Evolutionary conservation across 2,329 filamentous ascomycete species (phyloP).

Genomic region (Dactylonectria estremocensis): DNA sequence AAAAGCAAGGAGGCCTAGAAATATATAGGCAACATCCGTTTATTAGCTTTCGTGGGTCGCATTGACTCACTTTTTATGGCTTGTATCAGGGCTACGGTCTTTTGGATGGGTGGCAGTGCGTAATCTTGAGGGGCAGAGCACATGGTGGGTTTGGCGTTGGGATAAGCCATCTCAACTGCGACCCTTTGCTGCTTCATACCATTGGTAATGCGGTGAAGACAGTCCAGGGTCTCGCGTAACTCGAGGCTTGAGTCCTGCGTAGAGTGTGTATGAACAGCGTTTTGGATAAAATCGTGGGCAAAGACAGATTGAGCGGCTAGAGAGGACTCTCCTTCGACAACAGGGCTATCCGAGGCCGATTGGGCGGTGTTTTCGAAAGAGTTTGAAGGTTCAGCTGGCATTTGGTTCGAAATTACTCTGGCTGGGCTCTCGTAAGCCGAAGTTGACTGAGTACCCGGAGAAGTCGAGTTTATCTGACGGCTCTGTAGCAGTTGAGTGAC

Average conservation of each 20-base stretch:
- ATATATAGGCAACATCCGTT: no score
- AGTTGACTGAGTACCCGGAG: slow-evolving; percentile 13
- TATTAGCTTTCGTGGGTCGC: no score
- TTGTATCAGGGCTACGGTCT: slow-evolving; percentile 37
- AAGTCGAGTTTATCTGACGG: slow-evolving; percentile 46
- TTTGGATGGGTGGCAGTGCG: slow-evolving; percentile 42
- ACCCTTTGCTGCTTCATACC: slow-evolving; percentile 42
- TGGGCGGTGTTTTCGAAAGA: slow-evolving; percentile 30
- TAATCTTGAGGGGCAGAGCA: slow-evolving; percentile 32
- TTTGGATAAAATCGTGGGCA: slow-evolving; percentile 60
- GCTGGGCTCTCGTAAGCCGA: neutral
- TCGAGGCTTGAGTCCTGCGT: slow-evolving; percentile 48
- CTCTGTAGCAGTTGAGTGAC: slow-evolving; percentile 52
- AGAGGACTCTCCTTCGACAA: slow-evolving; percentile 61
- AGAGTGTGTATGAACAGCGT: slow-evolving; percentile 50
- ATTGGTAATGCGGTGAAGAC: slow-evolving; percentile 48
- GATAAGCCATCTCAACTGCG: slow-evolving; percentile 42
- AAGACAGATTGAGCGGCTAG: slow-evolving; percentile 62
- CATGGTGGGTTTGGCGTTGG: slow-evolving; percentile 34
- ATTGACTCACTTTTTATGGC: slow-evolving; percentile 35
- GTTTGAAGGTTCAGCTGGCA: slow-evolving; percentile 18
- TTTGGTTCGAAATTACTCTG: neutral
- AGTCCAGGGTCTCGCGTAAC: slow-evolving; percentile 53
- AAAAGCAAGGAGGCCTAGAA: no score
- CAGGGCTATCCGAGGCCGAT: slow-evolving; percentile 43